Evolutionary conservation across 140 eudicot genomes (phyloP).

Genomic region (Erigeron philadelphicus): DNA sequence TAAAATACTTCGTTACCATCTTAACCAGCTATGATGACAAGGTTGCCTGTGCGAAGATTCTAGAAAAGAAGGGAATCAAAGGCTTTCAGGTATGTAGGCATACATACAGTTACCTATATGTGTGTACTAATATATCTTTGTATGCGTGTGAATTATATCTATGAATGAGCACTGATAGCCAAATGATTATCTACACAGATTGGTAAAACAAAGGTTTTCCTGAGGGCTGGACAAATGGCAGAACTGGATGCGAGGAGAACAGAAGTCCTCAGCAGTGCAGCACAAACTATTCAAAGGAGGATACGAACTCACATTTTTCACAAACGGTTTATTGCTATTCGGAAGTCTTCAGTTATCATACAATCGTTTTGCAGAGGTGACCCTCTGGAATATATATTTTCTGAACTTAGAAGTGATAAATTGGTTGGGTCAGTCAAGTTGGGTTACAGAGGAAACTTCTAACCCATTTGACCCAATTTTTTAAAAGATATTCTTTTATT

Average conservation of each 20-base stretch:
- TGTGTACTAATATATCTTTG: background rate
- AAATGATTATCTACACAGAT: conserved; percentile 46
- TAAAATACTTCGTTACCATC: conserved; percentile 18
- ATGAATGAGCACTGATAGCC: conserved; percentile 2
- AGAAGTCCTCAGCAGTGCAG: conserved; percentile 79
- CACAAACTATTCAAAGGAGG: conserved; percentile 70
- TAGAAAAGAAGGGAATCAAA: conserved; percentile 82
- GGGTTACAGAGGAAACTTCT: background rate
- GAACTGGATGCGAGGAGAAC: conserved; percentile 93
- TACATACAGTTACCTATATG: background rate
- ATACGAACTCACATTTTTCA: conserved; percentile 73
- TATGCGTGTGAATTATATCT: background rate
- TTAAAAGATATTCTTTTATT: background rate
- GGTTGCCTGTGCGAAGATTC: conserved; percentile 64
- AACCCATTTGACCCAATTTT: background rate
- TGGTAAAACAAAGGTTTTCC: conserved; percentile 89
- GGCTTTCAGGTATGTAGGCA: conserved; percentile 72
- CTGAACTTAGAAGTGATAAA: conserved; percentile 12
- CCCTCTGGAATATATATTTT: background rate
- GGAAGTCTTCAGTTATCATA: conserved; percentile 42
- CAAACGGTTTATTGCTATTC: conserved; percentile 53
- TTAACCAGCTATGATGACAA: conserved; percentile 76
- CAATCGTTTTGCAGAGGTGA: conserved; percentile 76
- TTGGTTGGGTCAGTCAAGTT: conserved; percentile 1
- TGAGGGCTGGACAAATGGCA: conserved; percentile 99